Conservation (phyloP, 129 eudicot genomes). For the Flaveria bidentis region DNA sequence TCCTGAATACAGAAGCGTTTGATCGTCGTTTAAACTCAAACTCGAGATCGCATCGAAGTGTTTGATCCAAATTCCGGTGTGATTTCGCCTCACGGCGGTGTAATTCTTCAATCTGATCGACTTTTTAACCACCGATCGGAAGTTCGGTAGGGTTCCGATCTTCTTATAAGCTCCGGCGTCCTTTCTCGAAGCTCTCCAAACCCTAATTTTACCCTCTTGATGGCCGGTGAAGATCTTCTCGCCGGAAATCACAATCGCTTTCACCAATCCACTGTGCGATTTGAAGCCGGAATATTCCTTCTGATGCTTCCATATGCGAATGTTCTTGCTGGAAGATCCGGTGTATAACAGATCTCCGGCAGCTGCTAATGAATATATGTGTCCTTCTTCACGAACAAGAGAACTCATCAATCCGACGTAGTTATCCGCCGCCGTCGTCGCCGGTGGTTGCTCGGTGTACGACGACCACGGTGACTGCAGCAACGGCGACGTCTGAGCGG, state of each 20-base stretch:
- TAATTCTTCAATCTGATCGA: conserved; percentile 55
- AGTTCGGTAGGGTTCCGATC: conserved; percentile 56
- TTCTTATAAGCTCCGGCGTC: conserved; percentile 53
- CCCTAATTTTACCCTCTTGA: conserved; percentile 76
- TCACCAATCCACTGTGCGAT: conserved; percentile 73
- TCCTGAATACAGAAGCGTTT: conserved; percentile 55
- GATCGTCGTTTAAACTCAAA: conserved; percentile 63
- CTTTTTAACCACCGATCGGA: conserved; percentile 45
- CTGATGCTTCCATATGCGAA: conserved; percentile 71
- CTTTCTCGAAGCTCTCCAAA: conserved; percentile 61
- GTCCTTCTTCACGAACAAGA: conserved; percentile 80
- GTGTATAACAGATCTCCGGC: conserved; percentile 63
- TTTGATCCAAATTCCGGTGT: conserved; percentile 57
- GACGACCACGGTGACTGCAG: conserved; percentile 70
- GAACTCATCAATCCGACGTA: conserved; percentile 74
- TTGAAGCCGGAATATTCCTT: conserved; percentile 71
- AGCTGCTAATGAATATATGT: conserved; percentile 68
- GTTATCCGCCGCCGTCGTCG: conserved; percentile 1
- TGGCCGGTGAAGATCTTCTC: conserved; percentile 69
- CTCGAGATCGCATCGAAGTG: conserved; percentile 70
- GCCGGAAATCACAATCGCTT: conserved; percentile 64
- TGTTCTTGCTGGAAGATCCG: conserved; percentile 75
- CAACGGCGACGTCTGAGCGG: conserved; percentile 48
- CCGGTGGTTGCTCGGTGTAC: conserved; percentile 26
- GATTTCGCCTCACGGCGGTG: conserved; percentile 39